Evolutionary conservation across 441 rosid species (phyloP), one percentile per base, ranked within the genome.

Genomic region (Adansonia gregorii): DNA sequence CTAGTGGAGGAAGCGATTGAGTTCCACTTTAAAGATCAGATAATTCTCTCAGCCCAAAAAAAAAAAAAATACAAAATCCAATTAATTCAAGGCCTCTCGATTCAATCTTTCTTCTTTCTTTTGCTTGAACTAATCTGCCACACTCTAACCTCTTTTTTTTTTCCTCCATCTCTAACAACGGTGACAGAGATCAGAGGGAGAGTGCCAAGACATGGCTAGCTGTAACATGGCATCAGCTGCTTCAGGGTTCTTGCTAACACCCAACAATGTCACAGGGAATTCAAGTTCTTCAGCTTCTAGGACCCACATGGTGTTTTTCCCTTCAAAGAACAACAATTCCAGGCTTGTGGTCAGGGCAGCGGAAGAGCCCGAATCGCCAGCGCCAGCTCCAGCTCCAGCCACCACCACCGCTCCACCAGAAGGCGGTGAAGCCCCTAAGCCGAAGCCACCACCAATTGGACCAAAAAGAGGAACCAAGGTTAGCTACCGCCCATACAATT

Each of bases 391-490:
- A 8, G 60, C 88, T 51, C 43, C 86, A 4, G 70, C 88, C 46
- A 73, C 88, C 75, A 48, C 90, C 67, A 71, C 87, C 0, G 71
- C 90, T n/a, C 79, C 93, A 0, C 43, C 85, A n/a, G 81, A 59
- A 20, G 79, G 76, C 41, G 82, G 2, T 14, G 67, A 85, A 78
- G 88, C 89, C 68, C 86, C 93, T 64, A 90, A 92, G 82, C 87
- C 94, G 68, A 91, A 91, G 87, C 97, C 92, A 48, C 89, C 91
- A 19, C 95, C 89, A 0, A 89, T 90, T 75, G 95, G 97, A 48
- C 97, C 98, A 78, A 89, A 94, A 88, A 92, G 98, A 89, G 98
- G 98, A 63, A 48, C 97, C 56, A 93, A 90, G 98, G 95, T 93
- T 45, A 73, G 80, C 58, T 27, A 17, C 3, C 27, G 11, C 43